A percentile compares a stretch with the other conserved stretches of the same genome.
Conservation (phyloP, 371 early-diverging fungal species). For the Haplosporangium sp. region DNA sequence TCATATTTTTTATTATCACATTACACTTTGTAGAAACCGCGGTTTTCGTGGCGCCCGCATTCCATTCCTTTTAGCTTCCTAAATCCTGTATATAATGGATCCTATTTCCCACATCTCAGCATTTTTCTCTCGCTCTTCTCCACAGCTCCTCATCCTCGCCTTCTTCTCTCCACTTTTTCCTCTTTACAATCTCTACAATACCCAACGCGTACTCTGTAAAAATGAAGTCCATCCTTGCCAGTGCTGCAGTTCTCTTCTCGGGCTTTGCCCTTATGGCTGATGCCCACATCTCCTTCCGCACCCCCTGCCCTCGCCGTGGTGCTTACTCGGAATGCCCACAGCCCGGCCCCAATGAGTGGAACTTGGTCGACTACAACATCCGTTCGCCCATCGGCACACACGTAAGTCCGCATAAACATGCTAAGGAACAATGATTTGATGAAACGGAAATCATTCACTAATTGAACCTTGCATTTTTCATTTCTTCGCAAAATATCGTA, state of each 20-base stretch:
- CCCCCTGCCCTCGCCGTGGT: conserved; percentile 52
- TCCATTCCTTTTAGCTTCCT: no score
- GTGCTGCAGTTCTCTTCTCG: conserved; percentile 29
- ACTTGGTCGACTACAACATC: conserved; percentile 40
- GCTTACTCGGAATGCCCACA: conserved; percentile 47
- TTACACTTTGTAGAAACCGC: no score
- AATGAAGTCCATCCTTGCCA: conserved; percentile 44
- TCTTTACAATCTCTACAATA: background rate
- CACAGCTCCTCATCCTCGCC: background rate
- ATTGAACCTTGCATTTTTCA: background rate
- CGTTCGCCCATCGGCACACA: conserved; percentile 42
- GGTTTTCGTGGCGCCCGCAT: no score
- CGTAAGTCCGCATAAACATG: conserved; percentile 12
- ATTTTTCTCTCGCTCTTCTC: background rate
- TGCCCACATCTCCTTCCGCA: conserved; percentile 51
- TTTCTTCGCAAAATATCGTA: background rate
- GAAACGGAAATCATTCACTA: no score
- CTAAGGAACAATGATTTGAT: no score
- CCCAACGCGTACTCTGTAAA: background rate
- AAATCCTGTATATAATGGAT: no score
- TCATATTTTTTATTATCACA: no score
- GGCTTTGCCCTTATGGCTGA: conserved; percentile 40
- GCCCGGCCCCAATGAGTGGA: conserved; percentile 31
- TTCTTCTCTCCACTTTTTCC: background rate
- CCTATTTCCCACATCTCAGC: background rate